phyloP scores from a whole-genome alignment of 441 rosid species.

The Viola pubescens region DNA sequence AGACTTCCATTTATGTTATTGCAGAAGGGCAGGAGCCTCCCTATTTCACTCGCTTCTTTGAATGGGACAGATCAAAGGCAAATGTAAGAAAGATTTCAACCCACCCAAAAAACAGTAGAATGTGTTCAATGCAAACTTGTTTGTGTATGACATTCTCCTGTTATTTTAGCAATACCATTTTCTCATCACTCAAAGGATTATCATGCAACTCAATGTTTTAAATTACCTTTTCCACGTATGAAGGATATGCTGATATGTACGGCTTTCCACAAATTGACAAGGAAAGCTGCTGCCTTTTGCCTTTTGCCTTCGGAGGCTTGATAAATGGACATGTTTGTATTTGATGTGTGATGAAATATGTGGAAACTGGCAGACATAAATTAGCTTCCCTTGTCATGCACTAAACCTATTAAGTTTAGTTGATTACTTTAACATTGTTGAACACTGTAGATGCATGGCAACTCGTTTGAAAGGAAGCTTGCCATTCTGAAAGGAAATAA shows the following conservation, averaged over 20 bases:
- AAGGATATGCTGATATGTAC: no score
- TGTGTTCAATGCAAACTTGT: no score
- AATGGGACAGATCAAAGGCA: constrained; percentile 77
- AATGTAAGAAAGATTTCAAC: constrained; percentile 41
- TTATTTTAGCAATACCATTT: background rate
- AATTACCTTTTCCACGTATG: background rate
- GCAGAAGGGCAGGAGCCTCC: constrained; percentile 77
- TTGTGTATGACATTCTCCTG: background rate
- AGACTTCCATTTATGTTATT: constrained; percentile 63
- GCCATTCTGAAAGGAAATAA: constrained; percentile 59
- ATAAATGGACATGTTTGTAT: background rate
- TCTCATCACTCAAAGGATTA: background rate
- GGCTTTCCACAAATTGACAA: no score
- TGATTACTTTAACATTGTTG: background rate
- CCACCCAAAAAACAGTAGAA: background rate
- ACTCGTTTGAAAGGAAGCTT: constrained; percentile 89
- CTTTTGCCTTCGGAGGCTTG: background rate
- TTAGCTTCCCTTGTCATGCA: background rate
- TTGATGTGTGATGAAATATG: background rate
- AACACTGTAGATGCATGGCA: constrained; percentile 66
- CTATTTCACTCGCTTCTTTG: constrained; percentile 72
- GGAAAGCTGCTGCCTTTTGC: no score
- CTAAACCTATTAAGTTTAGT: background rate
- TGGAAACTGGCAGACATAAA: background rate
- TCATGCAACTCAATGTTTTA: background rate